These are phyloP conservation scores for Cercospora sp. DNA, from an alignment of 2,329 filamentous ascomycete genomes.

Conservation along the genomic window DNA sequence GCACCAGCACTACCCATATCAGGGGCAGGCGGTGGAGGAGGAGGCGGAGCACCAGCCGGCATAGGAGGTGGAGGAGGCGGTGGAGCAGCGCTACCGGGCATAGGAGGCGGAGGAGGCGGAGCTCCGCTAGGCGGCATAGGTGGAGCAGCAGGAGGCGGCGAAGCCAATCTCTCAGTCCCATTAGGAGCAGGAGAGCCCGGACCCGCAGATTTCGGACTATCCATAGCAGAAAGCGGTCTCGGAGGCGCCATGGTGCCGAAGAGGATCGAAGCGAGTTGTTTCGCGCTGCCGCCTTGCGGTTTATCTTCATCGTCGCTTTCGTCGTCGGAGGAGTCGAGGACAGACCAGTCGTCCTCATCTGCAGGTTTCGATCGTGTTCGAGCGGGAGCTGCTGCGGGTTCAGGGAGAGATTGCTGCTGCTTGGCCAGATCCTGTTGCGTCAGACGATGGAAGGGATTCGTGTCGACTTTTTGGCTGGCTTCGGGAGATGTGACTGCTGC, in stretches of 20 bases:
- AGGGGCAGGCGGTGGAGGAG: constrained; percentile 48
- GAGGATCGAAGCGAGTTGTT: constrained; percentile 88
- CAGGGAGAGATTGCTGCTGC: constrained; percentile 50
- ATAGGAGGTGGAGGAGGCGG: constrained; percentile 38
- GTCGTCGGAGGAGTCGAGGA: constrained; percentile 70
- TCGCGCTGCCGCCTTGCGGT: constrained; percentile 78
- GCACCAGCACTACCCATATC: constrained; percentile 31
- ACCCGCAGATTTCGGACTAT: constrained; percentile 50
- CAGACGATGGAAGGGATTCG: constrained; percentile 92
- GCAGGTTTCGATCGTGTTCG: constrained; percentile 56
- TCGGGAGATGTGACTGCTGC: constrained; percentile 46
- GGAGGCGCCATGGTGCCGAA: constrained; percentile 97
- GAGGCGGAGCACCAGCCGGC: constrained; percentile 48
- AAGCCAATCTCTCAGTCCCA: constrained; percentile 33
- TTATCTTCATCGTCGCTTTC: constrained; percentile 71
- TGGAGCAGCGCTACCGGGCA: constrained; percentile 48
- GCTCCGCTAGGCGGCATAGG: constrained; percentile 43
- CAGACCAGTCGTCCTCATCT: constrained; percentile 77
- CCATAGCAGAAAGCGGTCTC: constrained; percentile 79
- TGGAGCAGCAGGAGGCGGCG: constrained; percentile 51
- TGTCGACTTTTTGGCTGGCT: constrained; percentile 59
- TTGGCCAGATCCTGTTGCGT: constrained; percentile 62
- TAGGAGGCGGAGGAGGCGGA: constrained; percentile 52
- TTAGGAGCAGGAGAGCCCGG: constrained; percentile 41
- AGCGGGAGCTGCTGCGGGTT: constrained; percentile 47